Conservation (phyloP, 1,284 basidiomycete genomes). For the Fomitopsis betulina region DNA sequence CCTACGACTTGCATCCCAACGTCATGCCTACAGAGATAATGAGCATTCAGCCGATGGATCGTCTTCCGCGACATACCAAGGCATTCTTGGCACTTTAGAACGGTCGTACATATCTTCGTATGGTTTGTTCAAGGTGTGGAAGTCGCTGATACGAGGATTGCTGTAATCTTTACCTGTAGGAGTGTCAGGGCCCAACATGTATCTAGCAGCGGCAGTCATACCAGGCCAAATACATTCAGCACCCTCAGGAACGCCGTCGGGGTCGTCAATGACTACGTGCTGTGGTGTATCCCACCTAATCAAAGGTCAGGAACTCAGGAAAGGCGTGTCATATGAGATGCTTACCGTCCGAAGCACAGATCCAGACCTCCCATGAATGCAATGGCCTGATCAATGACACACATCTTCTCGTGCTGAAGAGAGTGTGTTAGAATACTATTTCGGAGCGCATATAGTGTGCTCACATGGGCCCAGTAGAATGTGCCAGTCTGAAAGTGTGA, state of each 20-base stretch:
- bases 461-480: constrained; percentile 96
- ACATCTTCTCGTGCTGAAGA: constrained; percentile 92
- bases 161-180: constrained; percentile 85
- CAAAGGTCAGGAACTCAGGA: background rate
- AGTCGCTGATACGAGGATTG: constrained; percentile 88
- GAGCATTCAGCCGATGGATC: constrained; percentile 1
- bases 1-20: constrained; percentile 94
- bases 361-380: constrained; percentile 99
- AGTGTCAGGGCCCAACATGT: background rate
- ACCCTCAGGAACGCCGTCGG: constrained; percentile 51
- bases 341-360: constrained; percentile 82
- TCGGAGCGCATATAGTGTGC: constrained; percentile 20
- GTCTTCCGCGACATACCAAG: constrained; percentile 61
- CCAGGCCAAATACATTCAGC: constrained; percentile 81
- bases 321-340: background rate
- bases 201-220: constrained; percentile 25
- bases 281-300: constrained; percentile 93
- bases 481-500: constrained; percentile 98
- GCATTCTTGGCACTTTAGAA: constrained; percentile 88
- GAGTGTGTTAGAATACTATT: constrained; percentile 2
- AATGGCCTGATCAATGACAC: constrained; percentile 95
- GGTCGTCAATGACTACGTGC: constrained; percentile 88
- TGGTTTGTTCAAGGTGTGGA: constrained; percentile 85
- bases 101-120: constrained; percentile 95
- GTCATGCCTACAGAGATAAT: constrained; percentile 71